Evolutionary conservation across 2,329 filamentous ascomycete genomes (phyloP).

Genomic region (Tolypocladium pustulatum): DNA sequence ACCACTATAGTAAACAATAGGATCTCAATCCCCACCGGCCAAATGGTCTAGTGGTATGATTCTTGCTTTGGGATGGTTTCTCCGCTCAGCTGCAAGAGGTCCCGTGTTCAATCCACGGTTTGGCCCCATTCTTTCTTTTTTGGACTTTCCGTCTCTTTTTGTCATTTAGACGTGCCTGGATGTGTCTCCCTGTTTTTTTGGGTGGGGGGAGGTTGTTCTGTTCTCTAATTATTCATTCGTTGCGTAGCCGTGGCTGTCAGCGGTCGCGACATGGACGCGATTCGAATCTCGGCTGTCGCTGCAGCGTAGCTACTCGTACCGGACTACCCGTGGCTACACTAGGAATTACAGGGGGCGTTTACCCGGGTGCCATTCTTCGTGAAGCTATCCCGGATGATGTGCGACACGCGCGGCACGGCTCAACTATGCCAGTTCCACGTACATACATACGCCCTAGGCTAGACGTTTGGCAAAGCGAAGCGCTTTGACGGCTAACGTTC

Average conservation of each 20-base stretch:
- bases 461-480: background rate
- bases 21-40: slow-evolving; percentile 6
- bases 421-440: too few species aligned
- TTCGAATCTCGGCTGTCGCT: background rate
- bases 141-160: background rate
- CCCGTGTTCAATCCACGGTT: slow-evolving; percentile 22
- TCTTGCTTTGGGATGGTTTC: slow-evolving; percentile 18
- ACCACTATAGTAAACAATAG: background rate
- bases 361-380: too few species aligned
- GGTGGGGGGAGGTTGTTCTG: too few species aligned
- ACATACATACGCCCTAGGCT: too few species aligned
- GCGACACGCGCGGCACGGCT: too few species aligned
- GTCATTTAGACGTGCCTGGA: background rate
- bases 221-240: background rate
- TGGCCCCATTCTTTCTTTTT: slow-evolving; percentile 9
- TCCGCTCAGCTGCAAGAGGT: slow-evolving; percentile 17
- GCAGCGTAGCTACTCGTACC: too few species aligned
- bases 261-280: background rate
- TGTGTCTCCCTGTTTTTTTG: background rate
- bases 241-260: background rate
- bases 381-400: too few species aligned
- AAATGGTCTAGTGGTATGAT: slow-evolving; percentile 24
- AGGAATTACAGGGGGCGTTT: background rate
- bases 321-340: background rate
- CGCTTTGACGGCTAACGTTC: background rate